Percentiles rank a stretch among this genome's conserved stretches.
Conservation (phyloP, 768 basidiomycete species). For the Hortiboletus campestris region DNA sequence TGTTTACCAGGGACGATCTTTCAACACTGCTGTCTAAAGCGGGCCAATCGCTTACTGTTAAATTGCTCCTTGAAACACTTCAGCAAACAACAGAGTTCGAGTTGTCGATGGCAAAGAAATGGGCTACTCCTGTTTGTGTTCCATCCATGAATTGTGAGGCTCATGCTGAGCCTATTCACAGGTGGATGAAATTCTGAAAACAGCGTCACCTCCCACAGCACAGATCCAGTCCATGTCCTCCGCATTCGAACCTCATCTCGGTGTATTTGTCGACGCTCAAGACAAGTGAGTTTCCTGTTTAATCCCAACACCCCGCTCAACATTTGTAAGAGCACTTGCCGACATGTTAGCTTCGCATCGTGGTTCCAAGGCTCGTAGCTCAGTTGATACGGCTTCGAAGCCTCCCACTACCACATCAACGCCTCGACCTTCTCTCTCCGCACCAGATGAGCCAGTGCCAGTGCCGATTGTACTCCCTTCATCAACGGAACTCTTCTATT, state of each 20-base stretch:
- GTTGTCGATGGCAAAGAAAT: constrained; percentile 74
- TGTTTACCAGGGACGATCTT: constrained; percentile 69
- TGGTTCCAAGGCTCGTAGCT: constrained; percentile 56
- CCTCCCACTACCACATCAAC: constrained; percentile 28
- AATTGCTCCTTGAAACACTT: constrained; percentile 78
- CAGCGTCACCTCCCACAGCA: constrained; percentile 48
- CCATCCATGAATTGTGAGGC: background rate
- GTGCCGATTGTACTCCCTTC: constrained; percentile 79
- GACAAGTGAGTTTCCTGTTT: constrained; percentile 67
- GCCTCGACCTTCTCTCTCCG: constrained; percentile 37
- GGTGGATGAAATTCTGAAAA: constrained; percentile 65
- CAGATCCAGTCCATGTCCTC: constrained; percentile 71
- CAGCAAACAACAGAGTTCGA: constrained; percentile 91
- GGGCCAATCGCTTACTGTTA: constrained; percentile 68
- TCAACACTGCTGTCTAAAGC: constrained; percentile 77
- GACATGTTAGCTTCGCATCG: constrained; percentile 91
- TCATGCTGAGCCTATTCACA: constrained; percentile 25
- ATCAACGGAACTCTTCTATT: constrained; percentile 95
- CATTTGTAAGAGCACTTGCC: constrained; percentile 61
- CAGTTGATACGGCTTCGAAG: constrained; percentile 54
- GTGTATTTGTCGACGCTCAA: constrained; percentile 93
- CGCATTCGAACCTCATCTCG: constrained; percentile 92
- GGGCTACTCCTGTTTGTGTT: constrained; percentile 64
- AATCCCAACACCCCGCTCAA: background rate
- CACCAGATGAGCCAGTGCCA: constrained; percentile 44